Base-by-base conservation (phyloP, 129 eudicot species). In the Artemisia argyi region DNA sequence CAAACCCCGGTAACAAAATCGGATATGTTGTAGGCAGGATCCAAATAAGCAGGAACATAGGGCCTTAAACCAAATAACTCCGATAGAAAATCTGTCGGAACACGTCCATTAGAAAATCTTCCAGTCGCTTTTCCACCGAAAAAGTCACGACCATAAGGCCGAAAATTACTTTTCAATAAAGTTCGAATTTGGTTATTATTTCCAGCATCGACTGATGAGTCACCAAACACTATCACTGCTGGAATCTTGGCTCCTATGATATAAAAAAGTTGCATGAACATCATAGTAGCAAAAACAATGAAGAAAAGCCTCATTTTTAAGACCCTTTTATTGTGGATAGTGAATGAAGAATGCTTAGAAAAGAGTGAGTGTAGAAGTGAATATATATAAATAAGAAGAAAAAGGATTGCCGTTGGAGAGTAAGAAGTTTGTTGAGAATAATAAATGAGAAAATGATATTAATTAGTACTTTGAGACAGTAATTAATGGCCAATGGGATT, bases 91-190 rank as follows among this genome's bases (percentile, higher is more conserved):
- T 91, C 97, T 1, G 97, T 42, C 5, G 97, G 84, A 63, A 91
- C 73, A 9, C 97, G 87, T 22, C 97, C 97, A 11, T 91, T 91
- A 1, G 83, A 87, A 35, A 91, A 91, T 83, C 97, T 75, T 2
- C 97, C 97, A 32, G 97, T 91, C 4, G 97, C 86, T 17, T 65
- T 73, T 26, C 95, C 91, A 0, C 89, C 95, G 20, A 63, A 58
- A 47, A 91, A 91, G 44, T 91, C 97, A 0, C 95, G 91, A 1
- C 97, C 97, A 48, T 91, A 91, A 0, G 97, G 97, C 76, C 72
- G 53, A 67, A 87, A 87, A 68, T 91, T 87, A 83, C 97, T 91
- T 73, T 87, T 87, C 11, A 89, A 85, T 15, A 85, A 73, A n/a
- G 97, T 91, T 0, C 73, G 76, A 13, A 91, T 35, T 11, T 83